Base-by-base conservation (phyloP, 2,329 filamentous ascomycete species). In the Pseudocercospora crystallina region DNA sequence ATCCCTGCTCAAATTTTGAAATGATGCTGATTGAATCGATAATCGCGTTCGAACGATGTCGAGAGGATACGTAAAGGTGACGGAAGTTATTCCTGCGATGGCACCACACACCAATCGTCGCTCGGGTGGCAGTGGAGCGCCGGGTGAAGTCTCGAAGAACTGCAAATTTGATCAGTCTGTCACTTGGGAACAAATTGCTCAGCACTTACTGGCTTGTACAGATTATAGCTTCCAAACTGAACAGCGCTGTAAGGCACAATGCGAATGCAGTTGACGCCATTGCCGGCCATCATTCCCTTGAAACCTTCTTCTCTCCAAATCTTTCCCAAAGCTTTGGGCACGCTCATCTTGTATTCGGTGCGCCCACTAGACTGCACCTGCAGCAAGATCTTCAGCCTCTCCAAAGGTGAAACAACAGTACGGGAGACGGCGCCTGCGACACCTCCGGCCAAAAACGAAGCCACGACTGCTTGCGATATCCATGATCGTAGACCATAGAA, bases 231-330 rank as follows among this genome's bases (percentile, higher is more conserved):
- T 61, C 92, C 92, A 71, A 99, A 99, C 68, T 99, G 94, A 35
- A 97, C 94, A 9, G 94, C 94, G 43, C 92, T 97, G 71, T 99
- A 99, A 4, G 94, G 94, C 45, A 99, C 90, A 61, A 99, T 99
- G 56, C 94, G 89, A 64, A 99, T 89, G 78, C 94, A 99, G 72
- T 99, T 99, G 54, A 91, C 96, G 57, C 94, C 94, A 69, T 99
- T 99, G 45, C 94, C 94, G 60, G 90, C 84, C 91, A 99, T 95
- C 72, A 97, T 95, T 0, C 94, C 94, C 70, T 84, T 85, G 90
- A 91, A 97, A 47, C 94, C 94, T 73, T 99, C 94, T 69, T 99
- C 94, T 62, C 79, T 85, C 85, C 92, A 96, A 87, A 99, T 99
- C 73, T 99, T 99, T 36, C 76, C 81, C 58, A 99, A 77, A 3